Percentiles rank a stretch among this genome's conserved stretches.
phyloP scores from a whole-genome alignment of 2,329 filamentous ascomycete species.

The Cladosporium austrohemisphaericum region DNA sequence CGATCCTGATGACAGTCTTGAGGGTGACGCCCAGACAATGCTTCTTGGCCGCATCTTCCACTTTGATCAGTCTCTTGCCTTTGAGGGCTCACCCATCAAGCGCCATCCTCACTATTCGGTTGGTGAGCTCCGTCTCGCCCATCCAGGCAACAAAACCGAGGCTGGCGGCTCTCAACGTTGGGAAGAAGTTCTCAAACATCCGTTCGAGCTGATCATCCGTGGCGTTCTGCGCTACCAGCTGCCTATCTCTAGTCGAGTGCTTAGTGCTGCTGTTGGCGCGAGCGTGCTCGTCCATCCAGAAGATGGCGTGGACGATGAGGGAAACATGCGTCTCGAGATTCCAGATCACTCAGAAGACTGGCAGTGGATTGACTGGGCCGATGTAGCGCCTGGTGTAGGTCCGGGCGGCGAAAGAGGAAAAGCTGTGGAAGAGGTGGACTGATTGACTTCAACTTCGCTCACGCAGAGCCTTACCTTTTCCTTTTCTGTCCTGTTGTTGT shows the following conservation, averaged over 20 bases:
- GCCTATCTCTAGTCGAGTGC: slow-evolving; percentile 53
- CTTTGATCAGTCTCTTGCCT: slow-evolving; percentile 83
- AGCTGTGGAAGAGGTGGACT: neutral
- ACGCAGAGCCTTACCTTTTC: neutral
- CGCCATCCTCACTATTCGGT: slow-evolving; percentile 67
- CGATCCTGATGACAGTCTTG: slow-evolving; percentile 48
- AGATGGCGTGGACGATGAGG: slow-evolving; percentile 31
- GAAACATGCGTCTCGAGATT: slow-evolving; percentile 30
- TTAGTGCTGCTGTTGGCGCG: slow-evolving; percentile 49
- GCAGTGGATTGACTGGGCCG: slow-evolving; percentile 32
- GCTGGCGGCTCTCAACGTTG: slow-evolving; percentile 77
- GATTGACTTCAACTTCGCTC: neutral
- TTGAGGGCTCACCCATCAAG: slow-evolving; percentile 85
- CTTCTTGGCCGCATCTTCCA: slow-evolving; percentile 82
- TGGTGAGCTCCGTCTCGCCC: slow-evolving; percentile 75
- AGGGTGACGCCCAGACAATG: slow-evolving; percentile 72
- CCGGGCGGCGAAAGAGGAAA: neutral
- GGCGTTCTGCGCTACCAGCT: slow-evolving; percentile 82
- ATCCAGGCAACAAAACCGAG: slow-evolving; percentile 85
- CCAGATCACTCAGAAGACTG: slow-evolving; percentile 28
- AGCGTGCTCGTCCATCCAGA: slow-evolving; percentile 40
- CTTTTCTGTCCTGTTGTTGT: neutral
- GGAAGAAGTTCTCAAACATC: slow-evolving; percentile 85
- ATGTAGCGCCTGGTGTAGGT: neutral
- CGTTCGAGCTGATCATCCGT: slow-evolving; percentile 88